Percentiles rank a stretch among this genome's conserved stretches.
phyloP scores from a whole-genome alignment of 1,139 yeast genomes.

The Pichia sp. region DNA sequence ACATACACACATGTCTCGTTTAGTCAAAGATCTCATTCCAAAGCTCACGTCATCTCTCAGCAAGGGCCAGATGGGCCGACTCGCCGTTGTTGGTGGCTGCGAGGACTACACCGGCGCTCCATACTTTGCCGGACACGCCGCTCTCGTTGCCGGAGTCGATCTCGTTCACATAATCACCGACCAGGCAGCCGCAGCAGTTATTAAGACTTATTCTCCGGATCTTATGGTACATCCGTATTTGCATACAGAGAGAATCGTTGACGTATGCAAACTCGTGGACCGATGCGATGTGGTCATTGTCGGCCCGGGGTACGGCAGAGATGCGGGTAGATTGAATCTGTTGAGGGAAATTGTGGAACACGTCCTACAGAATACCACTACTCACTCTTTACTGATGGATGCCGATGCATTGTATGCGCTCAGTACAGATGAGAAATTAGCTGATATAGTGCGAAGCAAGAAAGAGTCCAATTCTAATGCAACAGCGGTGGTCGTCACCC shows the following conservation, averaged over 20 bases:
- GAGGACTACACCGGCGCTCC: constrained; percentile 98
- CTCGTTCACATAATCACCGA: constrained; percentile 86
- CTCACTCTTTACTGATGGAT: constrained; percentile 58
- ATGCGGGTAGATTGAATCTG: constrained; percentile 48
- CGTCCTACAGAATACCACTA: constrained; percentile 33
- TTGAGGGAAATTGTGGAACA: constrained; percentile 47
- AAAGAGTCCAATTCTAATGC: constrained; percentile 49
- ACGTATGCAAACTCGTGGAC: no score
- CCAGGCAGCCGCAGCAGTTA: constrained; percentile 64
- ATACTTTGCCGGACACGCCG: constrained; percentile 77
- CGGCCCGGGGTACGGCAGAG: constrained; percentile 91
- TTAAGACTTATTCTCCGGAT: constrained; percentile 86
- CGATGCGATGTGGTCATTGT: constrained; percentile 76
- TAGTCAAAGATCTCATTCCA: no score
- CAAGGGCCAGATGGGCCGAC: constrained; percentile 86
- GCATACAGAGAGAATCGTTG: constrained; percentile 16
- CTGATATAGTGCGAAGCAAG: constrained; percentile 48
- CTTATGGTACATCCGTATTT: constrained; percentile 92
- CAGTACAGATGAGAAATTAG: constrained; percentile 24
- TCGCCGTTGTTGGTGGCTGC: constrained; percentile 88
- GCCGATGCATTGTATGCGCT: constrained; percentile 69
- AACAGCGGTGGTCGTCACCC: constrained; percentile 65
- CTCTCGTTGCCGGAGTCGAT: constrained; percentile 83
- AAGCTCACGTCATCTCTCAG: no score
- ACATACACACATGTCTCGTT: no score